phyloP scores from a whole-genome alignment of 345 rosid genomes.

The Pistacia atlantica region DNA sequence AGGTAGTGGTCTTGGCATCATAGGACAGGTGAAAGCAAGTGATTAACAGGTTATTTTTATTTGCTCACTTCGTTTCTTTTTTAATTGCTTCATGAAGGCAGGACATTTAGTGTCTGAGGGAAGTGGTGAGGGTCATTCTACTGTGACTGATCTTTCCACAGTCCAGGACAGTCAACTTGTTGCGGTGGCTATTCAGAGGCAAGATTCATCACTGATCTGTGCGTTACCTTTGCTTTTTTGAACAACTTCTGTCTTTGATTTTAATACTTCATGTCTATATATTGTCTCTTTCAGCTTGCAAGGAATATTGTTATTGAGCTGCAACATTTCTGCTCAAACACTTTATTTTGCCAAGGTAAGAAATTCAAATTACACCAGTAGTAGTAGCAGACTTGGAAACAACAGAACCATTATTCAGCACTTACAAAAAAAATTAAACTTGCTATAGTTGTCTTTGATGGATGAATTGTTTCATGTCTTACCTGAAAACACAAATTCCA shows the following conservation, averaged over 20 bases:
- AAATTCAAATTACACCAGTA: conserved; percentile 7
- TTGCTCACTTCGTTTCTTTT: conserved; percentile 5
- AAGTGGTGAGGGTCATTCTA: conserved; percentile 44
- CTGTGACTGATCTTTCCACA: conserved; percentile 68
- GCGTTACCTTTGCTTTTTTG: not conserved
- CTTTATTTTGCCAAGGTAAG: conserved; percentile 68
- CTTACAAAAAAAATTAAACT: not conserved
- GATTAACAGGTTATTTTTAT: not conserved
- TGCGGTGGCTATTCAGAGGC: conserved; percentile 84
- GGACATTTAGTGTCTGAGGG: conserved; percentile 45
- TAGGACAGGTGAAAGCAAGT: not conserved
- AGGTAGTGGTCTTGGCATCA: not conserved
- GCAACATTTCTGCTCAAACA: conserved; percentile 50
- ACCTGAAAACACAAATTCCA: not conserved
- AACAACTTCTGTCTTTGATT: conserved; percentile 2
- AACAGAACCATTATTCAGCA: not conserved
- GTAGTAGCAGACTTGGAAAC: not conserved
- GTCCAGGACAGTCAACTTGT: conserved; percentile 48
- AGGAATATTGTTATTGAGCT: conserved; percentile 70
- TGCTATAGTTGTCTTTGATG: not conserved
- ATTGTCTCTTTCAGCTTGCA: conserved; percentile 52
- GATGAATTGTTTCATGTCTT: not conserved
- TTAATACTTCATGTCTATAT: conserved; percentile 13
- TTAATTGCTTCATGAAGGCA: conserved; percentile 54
- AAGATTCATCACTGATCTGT: conserved; percentile 19